Evolutionary conservation across 306 rosid species (phyloP).

Genomic region (Cucumis hystrix): DNA sequence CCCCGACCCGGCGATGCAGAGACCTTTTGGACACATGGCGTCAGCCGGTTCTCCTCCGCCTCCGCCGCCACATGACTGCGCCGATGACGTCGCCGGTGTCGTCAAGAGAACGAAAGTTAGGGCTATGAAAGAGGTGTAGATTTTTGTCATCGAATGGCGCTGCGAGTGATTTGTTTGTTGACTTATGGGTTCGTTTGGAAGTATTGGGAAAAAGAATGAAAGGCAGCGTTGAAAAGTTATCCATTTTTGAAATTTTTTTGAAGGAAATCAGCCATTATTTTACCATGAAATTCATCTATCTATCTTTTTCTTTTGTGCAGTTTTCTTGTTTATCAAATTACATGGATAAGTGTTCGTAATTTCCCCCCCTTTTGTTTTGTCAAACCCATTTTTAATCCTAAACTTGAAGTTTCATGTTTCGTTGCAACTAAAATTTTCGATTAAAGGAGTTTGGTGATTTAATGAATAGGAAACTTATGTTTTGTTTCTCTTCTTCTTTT

Average conservation of each 20-base stretch:
- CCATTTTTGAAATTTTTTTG: no score
- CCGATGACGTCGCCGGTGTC: not conserved
- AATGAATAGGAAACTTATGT: no score
- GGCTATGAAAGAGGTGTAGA: not conserved
- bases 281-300: not conserved
- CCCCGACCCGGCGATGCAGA: not conserved
- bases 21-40: not conserved
- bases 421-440: no score
- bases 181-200: not conserved
- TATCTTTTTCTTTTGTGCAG: not conserved
- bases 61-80: not conserved
- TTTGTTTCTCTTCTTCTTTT: no score
- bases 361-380: no score
- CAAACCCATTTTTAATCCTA: no score
- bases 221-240: not conserved
- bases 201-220: not conserved
- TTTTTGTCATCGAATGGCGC: not conserved
- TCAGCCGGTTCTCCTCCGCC: not conserved
- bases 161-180: not conserved
- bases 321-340: no score
- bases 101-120: not conserved
- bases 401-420: no score
- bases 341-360: no score
- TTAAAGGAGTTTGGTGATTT: no score
- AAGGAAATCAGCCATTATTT: not conserved